Conservation (phyloP, 1,139 yeast genomes). For the Suhomyces bokatorum region DNA sequence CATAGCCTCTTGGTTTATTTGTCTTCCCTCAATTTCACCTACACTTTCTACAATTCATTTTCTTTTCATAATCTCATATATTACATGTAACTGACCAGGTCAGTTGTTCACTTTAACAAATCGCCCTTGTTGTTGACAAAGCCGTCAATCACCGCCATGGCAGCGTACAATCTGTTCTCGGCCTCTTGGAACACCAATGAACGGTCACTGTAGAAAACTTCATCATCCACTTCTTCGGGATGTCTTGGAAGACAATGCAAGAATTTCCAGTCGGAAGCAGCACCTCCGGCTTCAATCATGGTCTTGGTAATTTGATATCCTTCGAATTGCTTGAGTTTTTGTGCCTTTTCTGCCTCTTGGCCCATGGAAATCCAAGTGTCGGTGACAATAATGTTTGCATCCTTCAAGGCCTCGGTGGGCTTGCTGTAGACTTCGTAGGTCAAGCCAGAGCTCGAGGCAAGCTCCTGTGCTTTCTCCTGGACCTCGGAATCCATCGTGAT, state of each 20-base stretch:
- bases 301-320: conserved; percentile 82
- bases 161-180: conserved; percentile 93
- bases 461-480: conserved; percentile 50
- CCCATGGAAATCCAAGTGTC: conserved; percentile 99
- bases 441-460: conserved; percentile 56
- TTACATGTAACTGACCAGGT: neutral
- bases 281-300: conserved; percentile 56
- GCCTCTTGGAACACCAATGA: conserved; percentile 94
- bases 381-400: conserved; percentile 86
- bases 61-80: neutral
- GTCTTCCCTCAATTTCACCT: too few relatives aligned
- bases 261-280: conserved; percentile 74
- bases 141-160: conserved; percentile 89
- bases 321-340: conserved; percentile 73
- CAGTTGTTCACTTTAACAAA: conserved; percentile 6
- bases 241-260: conserved; percentile 99
- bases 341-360: conserved; percentile 75
- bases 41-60: neutral
- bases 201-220: conserved; percentile 79
- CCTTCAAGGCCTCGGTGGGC: conserved; percentile 67
- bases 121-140: conserved; percentile 70
- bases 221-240: conserved; percentile 89
- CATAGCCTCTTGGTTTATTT: too few relatives aligned
- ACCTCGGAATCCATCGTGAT: conserved; percentile 66
- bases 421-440: conserved; percentile 66